phyloP scores from a whole-genome alignment of 1,284 basidiomycete genomes.

The Microbotryomycetes sp. region DNA sequence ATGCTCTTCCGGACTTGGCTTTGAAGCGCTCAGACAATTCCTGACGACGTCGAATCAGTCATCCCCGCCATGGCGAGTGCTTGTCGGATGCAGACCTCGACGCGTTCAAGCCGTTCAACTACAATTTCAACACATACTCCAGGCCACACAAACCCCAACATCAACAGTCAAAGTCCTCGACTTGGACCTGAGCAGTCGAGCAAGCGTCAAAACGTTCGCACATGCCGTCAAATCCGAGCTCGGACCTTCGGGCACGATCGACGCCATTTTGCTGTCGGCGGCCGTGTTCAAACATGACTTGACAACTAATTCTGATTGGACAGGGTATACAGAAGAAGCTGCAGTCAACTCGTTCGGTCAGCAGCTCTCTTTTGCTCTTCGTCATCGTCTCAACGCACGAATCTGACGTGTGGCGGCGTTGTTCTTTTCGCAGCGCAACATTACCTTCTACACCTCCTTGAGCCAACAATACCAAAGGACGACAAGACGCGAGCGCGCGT shows the following conservation, averaged over 20 bases:
- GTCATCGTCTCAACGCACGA: too few relatives aligned
- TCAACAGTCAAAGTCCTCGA: not conserved
- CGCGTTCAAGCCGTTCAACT: not conserved
- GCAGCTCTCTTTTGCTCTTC: not conserved
- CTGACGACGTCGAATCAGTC: not conserved
- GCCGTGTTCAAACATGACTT: constrained; percentile 1
- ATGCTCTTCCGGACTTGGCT: constrained; percentile 7
- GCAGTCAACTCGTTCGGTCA: constrained; percentile 18
- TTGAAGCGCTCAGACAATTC: not conserved
- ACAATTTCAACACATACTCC: not conserved
- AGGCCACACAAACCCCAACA: not conserved
- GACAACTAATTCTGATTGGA: not conserved
- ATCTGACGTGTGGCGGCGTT: too few relatives aligned
- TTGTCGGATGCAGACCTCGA: constrained; percentile 1
- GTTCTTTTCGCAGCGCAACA: constrained; percentile 17
- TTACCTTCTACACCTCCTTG: constrained; percentile 1
- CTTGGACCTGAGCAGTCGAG: constrained; percentile 1
- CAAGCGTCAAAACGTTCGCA: not conserved
- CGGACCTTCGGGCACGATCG: not conserved
- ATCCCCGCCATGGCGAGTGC: not conserved
- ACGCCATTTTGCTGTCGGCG: constrained; percentile 17
- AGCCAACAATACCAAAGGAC: not conserved
- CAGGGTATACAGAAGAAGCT: constrained; percentile 1
- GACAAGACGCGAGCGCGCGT: not conserved
- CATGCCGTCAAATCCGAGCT: not conserved